Evolutionary conservation across 352 stramenopile species (phyloP), one percentile per base, ranked within the genome.

Genomic region (Poterioochromonas sp.): DNA sequence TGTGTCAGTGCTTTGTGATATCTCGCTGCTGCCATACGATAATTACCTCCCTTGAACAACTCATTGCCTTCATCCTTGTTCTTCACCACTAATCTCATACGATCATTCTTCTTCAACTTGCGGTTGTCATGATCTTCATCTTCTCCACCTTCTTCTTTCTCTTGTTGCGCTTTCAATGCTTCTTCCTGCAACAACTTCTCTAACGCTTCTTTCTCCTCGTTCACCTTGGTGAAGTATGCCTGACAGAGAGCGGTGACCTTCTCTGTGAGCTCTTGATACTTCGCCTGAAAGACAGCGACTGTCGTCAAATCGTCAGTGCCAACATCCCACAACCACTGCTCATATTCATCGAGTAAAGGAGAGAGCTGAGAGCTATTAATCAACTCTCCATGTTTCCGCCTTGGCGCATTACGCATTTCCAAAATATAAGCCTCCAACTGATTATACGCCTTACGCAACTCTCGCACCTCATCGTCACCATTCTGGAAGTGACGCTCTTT

Each of bases 51-150:
- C 76, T 90, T 88, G 83, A 96, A 96, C 0, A 96, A 87, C 79
- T 95, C 91, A 62, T 90, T 97, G 78, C 91, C 92, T 79, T 97
- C 92, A 47, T 97, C 91, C 86, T 97, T 97, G 84, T 97, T 97
- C 82, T 94, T 94, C 37, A 86, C 82, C 41, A 96, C 89, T 77
- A 96, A 89, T n/a, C 90, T 86, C 90, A 96, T 96, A 58, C 91
- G 90, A 65, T 95, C 90, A 22, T 88, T 87, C 78, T 94, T 96
- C 77, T 92, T 93, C 1, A 97, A 89, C 82, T 95, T 95, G 58
- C 91, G 88, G 18, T 85, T 90, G 80, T 96, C 91, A 82, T 95
- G 90, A 83, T 96, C 91, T 40, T 94, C 87, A 70, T 83, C 63
- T 85, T 80, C 90, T 39, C 79, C 80, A 58, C 78, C 54, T 69